These are phyloP conservation scores for Aureobasidium sp. DNA, from an alignment of 2,329 filamentous ascomycete genomes.

Conservation along the genomic window DNA sequence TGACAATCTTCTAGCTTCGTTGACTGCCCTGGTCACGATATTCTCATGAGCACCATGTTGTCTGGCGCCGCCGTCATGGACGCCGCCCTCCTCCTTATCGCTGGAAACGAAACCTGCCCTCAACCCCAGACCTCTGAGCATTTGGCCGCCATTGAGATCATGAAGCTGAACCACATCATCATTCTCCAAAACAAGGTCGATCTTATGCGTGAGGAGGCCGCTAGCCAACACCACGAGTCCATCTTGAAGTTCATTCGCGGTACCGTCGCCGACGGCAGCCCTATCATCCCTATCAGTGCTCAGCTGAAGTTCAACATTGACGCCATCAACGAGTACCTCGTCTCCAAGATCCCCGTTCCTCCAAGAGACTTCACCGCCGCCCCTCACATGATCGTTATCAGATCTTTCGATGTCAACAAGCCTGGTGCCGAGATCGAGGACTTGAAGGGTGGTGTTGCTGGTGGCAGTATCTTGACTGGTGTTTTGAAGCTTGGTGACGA, in stretches of 20 bases:
- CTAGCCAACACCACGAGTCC: constrained; percentile 88
- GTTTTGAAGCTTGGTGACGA: constrained; percentile 95
- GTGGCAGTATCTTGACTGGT: constrained; percentile 93
- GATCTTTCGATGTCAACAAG: constrained; percentile 99
- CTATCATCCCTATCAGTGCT: constrained; percentile 93
- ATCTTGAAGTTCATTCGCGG: constrained; percentile 98
- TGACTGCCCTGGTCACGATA: constrained; percentile 98
- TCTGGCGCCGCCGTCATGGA: constrained; percentile 99
- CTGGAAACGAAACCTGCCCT: constrained; percentile 96
- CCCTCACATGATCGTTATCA: constrained; percentile 98
- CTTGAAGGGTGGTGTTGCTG: constrained; percentile 95
- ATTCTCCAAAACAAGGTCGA: constrained; percentile 99
- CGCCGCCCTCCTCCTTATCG: constrained; percentile 89
- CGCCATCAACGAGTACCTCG: constrained; percentile 91
- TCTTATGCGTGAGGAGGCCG: constrained; percentile 92
- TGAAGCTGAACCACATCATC: constrained; percentile 99
- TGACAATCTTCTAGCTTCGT: constrained; percentile 57
- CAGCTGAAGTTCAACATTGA: constrained; percentile 99
- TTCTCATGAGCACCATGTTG: constrained; percentile 99
- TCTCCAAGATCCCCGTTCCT: constrained; percentile 90
- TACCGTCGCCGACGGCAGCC: constrained; percentile 89
- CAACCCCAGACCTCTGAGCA: constrained; percentile 98
- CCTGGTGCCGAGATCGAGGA: constrained; percentile 98
- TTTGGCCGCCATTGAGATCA: constrained; percentile 97
- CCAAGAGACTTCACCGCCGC: constrained; percentile 83